A percentile compares a stretch with the other conserved stretches of the same genome.
Evolutionary conservation across 1,139 yeast genomes (phyloP).

Genomic region (Yarrowia galli): DNA sequence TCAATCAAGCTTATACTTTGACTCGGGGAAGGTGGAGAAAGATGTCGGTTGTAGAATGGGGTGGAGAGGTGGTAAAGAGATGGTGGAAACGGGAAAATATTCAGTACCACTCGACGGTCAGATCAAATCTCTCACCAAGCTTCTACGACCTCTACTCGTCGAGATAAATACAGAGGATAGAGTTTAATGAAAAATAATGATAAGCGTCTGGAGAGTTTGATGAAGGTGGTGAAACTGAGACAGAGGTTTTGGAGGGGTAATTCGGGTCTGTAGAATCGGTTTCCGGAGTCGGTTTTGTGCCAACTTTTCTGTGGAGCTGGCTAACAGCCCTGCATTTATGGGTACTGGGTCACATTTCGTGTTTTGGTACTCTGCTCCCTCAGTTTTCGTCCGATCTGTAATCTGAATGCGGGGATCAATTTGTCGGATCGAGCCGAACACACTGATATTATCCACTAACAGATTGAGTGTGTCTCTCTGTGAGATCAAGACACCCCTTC

Average conservation of each 20-base stretch:
- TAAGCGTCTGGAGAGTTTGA: slow-evolving; percentile 28
- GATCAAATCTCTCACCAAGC: not conserved
- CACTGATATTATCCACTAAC: not conserved
- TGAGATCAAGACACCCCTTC: not conserved
- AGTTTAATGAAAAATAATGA: slow-evolving; percentile 27
- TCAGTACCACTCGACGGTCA: not conserved
- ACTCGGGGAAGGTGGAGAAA: slow-evolving; percentile 3
- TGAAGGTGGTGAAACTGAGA: slow-evolving; percentile 7
- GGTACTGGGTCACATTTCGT: slow-evolving; percentile 4
- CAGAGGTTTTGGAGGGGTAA: not conserved
- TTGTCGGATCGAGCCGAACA: not conserved
- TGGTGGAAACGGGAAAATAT: too few species aligned
- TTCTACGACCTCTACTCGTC: too few species aligned
- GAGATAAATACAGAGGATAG: not conserved
- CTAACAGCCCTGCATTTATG: not conserved
- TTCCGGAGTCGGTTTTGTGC: not conserved
- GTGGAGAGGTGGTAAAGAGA: too few species aligned
- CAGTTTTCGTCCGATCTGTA: not conserved
- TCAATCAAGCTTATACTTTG: slow-evolving; percentile 22
- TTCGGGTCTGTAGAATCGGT: not conserved
- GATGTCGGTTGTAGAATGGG: too few species aligned
- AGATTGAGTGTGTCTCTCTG: too few species aligned
- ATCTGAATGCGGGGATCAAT: not conserved
- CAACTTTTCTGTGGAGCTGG: not conserved
- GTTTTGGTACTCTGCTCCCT: too few species aligned